Evolutionary conservation across 257 asterid genomes (phyloP).

Genomic region (Linaria vulgaris): DNA sequence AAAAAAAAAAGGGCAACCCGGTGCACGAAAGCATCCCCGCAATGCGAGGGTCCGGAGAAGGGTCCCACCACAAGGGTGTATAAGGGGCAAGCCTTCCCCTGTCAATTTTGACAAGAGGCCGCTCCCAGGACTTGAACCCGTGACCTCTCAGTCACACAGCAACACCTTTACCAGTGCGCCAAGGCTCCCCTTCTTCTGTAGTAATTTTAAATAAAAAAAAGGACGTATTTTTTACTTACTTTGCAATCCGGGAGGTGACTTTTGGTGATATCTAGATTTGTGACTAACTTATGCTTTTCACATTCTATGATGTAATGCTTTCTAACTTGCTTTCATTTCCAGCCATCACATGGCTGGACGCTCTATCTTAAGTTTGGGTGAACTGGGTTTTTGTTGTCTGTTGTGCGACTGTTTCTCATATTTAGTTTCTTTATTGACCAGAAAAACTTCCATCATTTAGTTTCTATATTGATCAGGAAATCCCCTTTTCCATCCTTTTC

Average conservation of each 20-base stretch:
- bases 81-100: too few relatives aligned
- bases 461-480: too few relatives aligned
- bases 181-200: too few relatives aligned
- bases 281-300: background rate
- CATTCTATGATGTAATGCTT: background rate
- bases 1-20: too few relatives aligned
- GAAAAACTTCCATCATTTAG: background rate
- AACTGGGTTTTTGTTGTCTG: background rate
- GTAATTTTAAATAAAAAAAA: background rate
- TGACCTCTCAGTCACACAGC: too few relatives aligned
- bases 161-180: too few relatives aligned
- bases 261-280: background rate
- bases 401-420: constrained; percentile 6
- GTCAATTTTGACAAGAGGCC: too few relatives aligned
- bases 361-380: constrained; percentile 4
- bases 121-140: too few relatives aligned
- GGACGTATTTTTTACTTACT: background rate
- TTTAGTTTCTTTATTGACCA: constrained; percentile 19
- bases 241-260: background rate
- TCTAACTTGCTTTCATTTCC: background rate
- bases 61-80: too few relatives aligned
- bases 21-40: too few relatives aligned
- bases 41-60: too few relatives aligned
- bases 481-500: background rate
- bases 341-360: constrained; percentile 1